Percentiles rank a stretch among this genome's conserved stretches.
Conservation (phyloP, 768 basidiomycete species). For the Pluteus cervinus region DNA sequence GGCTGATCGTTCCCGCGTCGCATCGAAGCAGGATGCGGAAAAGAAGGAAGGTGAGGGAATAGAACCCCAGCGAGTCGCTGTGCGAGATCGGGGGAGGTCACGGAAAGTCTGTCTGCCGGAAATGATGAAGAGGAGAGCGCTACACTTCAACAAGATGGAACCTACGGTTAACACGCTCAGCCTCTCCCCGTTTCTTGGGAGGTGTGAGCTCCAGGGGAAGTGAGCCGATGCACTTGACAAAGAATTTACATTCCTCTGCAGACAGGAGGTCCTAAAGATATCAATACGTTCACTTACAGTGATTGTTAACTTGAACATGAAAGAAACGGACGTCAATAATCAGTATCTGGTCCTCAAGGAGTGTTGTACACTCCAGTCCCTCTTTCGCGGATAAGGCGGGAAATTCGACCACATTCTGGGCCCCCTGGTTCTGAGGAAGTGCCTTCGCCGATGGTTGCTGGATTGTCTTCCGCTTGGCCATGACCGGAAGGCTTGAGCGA, state of each 20-base stretch:
- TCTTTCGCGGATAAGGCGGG: too few species aligned
- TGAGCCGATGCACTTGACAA: slow-evolving; percentile 51
- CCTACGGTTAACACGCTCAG: slow-evolving; percentile 63
- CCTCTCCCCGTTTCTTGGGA: slow-evolving; percentile 68
- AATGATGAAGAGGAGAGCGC: not conserved
- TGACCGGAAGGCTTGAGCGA: too few species aligned
- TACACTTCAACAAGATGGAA: slow-evolving; percentile 1
- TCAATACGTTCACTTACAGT: too few species aligned
- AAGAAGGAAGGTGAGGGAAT: slow-evolving; percentile 52
- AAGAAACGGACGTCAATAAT: too few species aligned
- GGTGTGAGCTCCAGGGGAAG: slow-evolving; percentile 62
- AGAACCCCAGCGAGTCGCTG: slow-evolving; percentile 41
- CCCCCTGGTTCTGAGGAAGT: too few species aligned
- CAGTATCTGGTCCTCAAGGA: slow-evolving; percentile 2
- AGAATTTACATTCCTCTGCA: slow-evolving; percentile 54
- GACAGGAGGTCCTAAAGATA: slow-evolving; percentile 53
- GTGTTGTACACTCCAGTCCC: too few species aligned
- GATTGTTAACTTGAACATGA: too few species aligned
- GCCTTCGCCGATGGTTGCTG: too few species aligned
- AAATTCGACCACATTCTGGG: too few species aligned
- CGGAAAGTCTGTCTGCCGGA: slow-evolving; percentile 51
- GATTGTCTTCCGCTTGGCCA: too few species aligned
- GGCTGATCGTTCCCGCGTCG: slow-evolving; percentile 19
- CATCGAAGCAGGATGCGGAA: slow-evolving; percentile 38
- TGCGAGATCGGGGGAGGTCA: slow-evolving; percentile 56